Conservation (phyloP, 768 basidiomycete species). For the Termitomyces titanicus region DNA sequence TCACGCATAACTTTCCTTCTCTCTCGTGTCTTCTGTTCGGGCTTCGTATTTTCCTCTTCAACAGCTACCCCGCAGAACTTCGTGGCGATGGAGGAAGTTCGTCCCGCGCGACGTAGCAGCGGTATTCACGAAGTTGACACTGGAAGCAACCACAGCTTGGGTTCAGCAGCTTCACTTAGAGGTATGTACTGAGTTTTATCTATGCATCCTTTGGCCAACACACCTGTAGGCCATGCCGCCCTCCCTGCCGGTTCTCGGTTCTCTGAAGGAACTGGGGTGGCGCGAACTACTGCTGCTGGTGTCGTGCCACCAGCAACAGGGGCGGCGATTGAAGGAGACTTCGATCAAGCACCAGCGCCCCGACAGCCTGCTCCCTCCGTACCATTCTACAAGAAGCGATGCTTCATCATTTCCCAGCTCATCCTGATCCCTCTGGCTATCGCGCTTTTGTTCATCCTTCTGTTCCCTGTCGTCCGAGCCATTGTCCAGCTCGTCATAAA, state of each 20-base stretch:
- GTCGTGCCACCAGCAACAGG: constrained; percentile 8
- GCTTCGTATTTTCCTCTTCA: constrained; percentile 9
- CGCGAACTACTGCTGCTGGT: constrained; percentile 22
- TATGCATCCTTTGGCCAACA: not conserved
- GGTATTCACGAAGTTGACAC: constrained; percentile 28
- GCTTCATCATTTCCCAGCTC: constrained; percentile 59
- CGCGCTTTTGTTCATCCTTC: constrained; percentile 59
- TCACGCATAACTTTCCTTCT: constrained; percentile 1
- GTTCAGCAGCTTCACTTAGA: constrained; percentile 30
- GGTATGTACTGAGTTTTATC: constrained; percentile 19
- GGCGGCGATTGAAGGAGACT: constrained; percentile 13
- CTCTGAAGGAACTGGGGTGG: constrained; percentile 19
- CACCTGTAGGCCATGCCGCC: constrained; percentile 28
- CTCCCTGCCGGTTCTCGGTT: constrained; percentile 27
- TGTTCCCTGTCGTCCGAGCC: constrained; percentile 66
- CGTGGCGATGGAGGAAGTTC: constrained; percentile 32
- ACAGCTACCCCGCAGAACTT: constrained; percentile 7
- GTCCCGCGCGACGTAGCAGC: constrained; percentile 32
- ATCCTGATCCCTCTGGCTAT: constrained; percentile 52
- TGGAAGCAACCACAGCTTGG: constrained; percentile 26
- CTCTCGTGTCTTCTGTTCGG: constrained; percentile 15
- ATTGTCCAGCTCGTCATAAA: constrained; percentile 66
- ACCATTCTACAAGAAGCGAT: constrained; percentile 59
- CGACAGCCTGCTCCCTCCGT: constrained; percentile 15
- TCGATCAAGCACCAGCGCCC: constrained; percentile 15